Evolutionary conservation across 1,284 basidiomycete genomes (phyloP).

Genomic region (Pseudozyma sp.): DNA sequence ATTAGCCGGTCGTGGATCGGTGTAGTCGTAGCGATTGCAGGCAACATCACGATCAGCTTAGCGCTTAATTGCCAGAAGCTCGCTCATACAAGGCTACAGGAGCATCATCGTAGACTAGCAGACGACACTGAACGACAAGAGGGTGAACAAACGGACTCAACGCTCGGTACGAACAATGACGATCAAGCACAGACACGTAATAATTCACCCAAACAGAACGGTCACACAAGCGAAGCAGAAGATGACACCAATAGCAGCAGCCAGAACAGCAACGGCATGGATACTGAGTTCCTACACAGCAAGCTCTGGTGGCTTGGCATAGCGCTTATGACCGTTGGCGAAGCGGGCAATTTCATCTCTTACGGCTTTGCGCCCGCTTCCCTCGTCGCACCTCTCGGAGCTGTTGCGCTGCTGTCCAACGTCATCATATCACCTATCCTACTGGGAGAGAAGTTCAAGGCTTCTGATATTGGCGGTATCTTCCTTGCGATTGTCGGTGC

Average conservation of each 20-base stretch:
- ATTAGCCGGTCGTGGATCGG: conserved; percentile 73
- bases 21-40: conserved; percentile 83
- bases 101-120: conserved; percentile 16
- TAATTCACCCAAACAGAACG: conserved; percentile 1
- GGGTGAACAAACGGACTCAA: neutral
- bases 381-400: conserved; percentile 93
- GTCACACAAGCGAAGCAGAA: neutral
- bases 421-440: conserved; percentile 92
- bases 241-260: neutral
- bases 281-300: conserved; percentile 59
- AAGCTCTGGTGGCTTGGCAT: conserved; percentile 94
- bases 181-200: neutral
- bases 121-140: conserved; percentile 48
- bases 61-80: conserved; percentile 85
- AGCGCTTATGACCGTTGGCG: conserved; percentile 87
- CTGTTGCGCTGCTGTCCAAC: conserved; percentile 85
- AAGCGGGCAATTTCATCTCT: conserved; percentile 84
- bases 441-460: conserved; percentile 70
- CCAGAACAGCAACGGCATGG: conserved; percentile 28
- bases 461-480: conserved; percentile 85
- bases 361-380: conserved; percentile 91
- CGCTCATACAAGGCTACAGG: conserved; percentile 80
- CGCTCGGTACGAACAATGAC: neutral
- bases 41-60: conserved; percentile 88
- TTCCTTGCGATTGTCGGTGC: conserved; percentile 64